Evolutionary conservation across 192 early-diverging fungal genomes (phyloP).

Genomic region (Entomortierella beljakovae): DNA sequence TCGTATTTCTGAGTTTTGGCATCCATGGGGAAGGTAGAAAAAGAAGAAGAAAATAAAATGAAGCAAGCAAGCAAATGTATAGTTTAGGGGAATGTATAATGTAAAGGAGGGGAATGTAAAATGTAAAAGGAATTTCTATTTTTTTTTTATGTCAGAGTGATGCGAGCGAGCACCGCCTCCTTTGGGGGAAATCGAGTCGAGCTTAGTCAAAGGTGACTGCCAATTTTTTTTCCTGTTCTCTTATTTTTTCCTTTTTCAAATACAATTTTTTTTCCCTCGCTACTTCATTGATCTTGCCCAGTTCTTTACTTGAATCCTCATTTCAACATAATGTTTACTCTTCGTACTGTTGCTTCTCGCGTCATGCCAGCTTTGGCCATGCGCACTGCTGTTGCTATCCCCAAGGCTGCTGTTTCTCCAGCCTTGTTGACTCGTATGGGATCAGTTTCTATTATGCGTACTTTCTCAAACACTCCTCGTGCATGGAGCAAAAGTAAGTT

Average conservation of each 20-base stretch:
- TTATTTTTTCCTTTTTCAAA: conserved; percentile 24
- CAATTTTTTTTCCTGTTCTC: too few relatives aligned
- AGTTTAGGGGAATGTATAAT: not conserved
- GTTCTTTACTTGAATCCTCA: not conserved
- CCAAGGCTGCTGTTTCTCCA: conserved; percentile 23
- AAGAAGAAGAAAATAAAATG: too few relatives aligned
- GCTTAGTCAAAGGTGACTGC: too few relatives aligned
- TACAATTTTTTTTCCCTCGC: not conserved
- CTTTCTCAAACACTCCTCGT: conserved; percentile 41
- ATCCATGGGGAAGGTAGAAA: conserved; percentile 52
- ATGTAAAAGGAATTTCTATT: too few relatives aligned
- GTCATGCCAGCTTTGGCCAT: conserved; percentile 53
- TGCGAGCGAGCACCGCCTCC: too few relatives aligned
- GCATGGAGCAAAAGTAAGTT: conserved; percentile 41
- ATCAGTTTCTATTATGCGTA: conserved; percentile 30
- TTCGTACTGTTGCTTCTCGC: conserved; percentile 46
- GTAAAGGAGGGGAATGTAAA: not conserved
- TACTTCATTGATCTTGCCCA: not conserved
- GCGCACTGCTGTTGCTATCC: conserved; percentile 35
- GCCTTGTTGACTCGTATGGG: conserved; percentile 38
- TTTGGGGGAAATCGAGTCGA: too few relatives aligned
- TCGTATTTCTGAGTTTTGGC: conserved; percentile 87
- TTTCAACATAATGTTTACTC: conserved; percentile 33
- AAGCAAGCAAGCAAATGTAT: not conserved
- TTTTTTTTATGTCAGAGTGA: too few relatives aligned